These are phyloP conservation scores for Hypoxylon intermedium DNA, from an alignment of 495 filamentous ascomycete species.

Conservation along the genomic window DNA sequence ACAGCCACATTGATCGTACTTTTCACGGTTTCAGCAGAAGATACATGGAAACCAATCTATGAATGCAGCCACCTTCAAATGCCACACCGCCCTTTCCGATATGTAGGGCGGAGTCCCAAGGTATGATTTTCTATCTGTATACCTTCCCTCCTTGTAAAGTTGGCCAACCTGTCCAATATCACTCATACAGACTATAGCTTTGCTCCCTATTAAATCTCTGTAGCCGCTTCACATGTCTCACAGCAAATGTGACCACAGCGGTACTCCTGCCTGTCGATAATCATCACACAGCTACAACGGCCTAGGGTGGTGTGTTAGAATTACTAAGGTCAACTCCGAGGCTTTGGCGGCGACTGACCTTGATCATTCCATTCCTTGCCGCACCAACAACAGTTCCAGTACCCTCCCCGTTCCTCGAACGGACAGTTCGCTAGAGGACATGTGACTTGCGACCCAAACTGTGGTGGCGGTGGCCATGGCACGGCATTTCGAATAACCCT, in stretches of 20 bases:
- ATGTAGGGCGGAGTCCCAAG: background rate
- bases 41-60: slow-evolving; percentile 10
- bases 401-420: slow-evolving; percentile 47
- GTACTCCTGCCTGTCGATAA: slow-evolving; percentile 47
- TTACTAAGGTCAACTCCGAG: background rate
- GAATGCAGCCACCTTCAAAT: slow-evolving; percentile 6
- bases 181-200: background rate
- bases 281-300: slow-evolving; percentile 51
- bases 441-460: slow-evolving; percentile 38
- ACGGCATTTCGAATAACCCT: slow-evolving; percentile 43
- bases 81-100: slow-evolving; percentile 5
- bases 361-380: slow-evolving; percentile 49
- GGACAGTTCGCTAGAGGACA: slow-evolving; percentile 48
- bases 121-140: background rate
- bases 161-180: slow-evolving; percentile 4
- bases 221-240: slow-evolving; percentile 44
- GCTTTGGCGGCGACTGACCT: slow-evolving; percentile 22
- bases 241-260: slow-evolving; percentile 54
- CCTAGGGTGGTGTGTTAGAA: slow-evolving; percentile 27
- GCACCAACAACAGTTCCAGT: slow-evolving; percentile 54
- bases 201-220: slow-evolving; percentile 25
- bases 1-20: slow-evolving; percentile 20
- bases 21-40: slow-evolving; percentile 10
- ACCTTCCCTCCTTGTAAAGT: background rate
- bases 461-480: slow-evolving; percentile 47